Evolutionary conservation across 1,284 basidiomycete species (phyloP).

Genomic region (Boletus sp.): DNA sequence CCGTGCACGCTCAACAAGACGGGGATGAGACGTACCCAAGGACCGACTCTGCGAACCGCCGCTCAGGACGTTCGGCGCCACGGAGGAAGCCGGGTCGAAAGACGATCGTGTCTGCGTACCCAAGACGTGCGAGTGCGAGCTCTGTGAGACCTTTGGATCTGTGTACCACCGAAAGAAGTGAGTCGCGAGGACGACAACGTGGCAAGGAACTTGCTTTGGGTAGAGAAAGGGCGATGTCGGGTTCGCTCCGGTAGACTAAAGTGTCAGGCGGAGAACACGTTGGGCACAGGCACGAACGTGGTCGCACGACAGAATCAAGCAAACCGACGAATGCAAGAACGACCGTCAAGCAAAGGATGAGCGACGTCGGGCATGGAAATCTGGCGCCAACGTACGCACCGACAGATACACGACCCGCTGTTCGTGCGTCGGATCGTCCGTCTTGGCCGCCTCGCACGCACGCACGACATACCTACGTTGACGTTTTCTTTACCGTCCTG

Average conservation of each 20-base stretch:
- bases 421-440: conserved; percentile 37
- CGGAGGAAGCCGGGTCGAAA: conserved; percentile 59
- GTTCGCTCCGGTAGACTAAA: conserved; percentile 50
- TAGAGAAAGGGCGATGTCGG: conserved; percentile 51
- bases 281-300: too few relatives aligned
- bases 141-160: conserved; percentile 78
- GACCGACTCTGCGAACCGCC: conserved; percentile 40
- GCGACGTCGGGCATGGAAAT: too few relatives aligned
- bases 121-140: conserved; percentile 56
- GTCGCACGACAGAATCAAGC: too few relatives aligned
- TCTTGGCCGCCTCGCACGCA: conserved; percentile 60
- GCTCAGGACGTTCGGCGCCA: conserved; percentile 40
- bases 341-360: too few relatives aligned
- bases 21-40: conserved; percentile 45
- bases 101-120: conserved; percentile 65
- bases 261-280: too few relatives aligned
- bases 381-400: conserved; percentile 44
- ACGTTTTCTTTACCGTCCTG: too few relatives aligned
- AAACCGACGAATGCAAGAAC: too few relatives aligned
- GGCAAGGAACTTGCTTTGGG: conserved; percentile 33
- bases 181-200: neutral
- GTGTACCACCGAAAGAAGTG: neutral
- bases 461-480: conserved; percentile 62
- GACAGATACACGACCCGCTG: conserved; percentile 72
- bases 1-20: too few relatives aligned